Conservation (phyloP, 2,329 filamentous ascomycete genomes). For the Sporothrix phasma region DNA sequence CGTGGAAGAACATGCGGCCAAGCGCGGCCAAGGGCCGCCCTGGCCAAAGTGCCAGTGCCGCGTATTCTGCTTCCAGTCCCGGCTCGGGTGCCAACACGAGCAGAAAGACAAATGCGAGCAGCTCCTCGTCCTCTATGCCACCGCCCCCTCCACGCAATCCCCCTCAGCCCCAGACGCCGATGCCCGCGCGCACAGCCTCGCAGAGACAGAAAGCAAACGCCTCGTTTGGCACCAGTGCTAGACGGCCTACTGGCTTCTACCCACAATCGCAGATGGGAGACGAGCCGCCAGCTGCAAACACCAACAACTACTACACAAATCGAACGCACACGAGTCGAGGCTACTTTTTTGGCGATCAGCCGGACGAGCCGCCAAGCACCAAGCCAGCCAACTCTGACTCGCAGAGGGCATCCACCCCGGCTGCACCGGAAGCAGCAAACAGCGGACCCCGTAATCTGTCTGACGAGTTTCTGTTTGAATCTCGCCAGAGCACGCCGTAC, state of each 20-base stretch:
- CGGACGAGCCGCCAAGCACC: neutral
- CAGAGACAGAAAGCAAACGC: conserved; percentile 45
- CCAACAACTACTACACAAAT: conserved; percentile 41
- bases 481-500: conserved; percentile 50
- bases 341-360: neutral
- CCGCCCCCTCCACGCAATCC: conserved; percentile 29
- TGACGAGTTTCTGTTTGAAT: conserved; percentile 30
- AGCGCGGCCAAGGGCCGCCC: conserved; percentile 12
- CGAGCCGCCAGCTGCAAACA: conserved; percentile 40
- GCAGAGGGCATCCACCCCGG: conserved; percentile 35
- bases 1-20: conserved; percentile 30
- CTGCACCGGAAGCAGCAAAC: conserved; percentile 32
- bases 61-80: conserved; percentile 12
- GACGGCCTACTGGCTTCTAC: conserved; percentile 38
- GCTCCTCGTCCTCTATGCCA: conserved; percentile 19
- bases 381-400: conserved; percentile 18
- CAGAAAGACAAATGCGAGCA: conserved; percentile 20
- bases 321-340: conserved; percentile 16
- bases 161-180: neutral
- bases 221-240: conserved; percentile 37
- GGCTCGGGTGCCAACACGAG: conserved; percentile 3
- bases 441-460: neutral
- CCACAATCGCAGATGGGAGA: conserved; percentile 40
- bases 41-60: conserved; percentile 20
- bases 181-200: conserved; percentile 36